A percentile compares a stretch with the other conserved stretches of the same genome.
Evolutionary conservation across 1,139 yeast species (phyloP).

Genomic region (Taiozyma sp.): DNA sequence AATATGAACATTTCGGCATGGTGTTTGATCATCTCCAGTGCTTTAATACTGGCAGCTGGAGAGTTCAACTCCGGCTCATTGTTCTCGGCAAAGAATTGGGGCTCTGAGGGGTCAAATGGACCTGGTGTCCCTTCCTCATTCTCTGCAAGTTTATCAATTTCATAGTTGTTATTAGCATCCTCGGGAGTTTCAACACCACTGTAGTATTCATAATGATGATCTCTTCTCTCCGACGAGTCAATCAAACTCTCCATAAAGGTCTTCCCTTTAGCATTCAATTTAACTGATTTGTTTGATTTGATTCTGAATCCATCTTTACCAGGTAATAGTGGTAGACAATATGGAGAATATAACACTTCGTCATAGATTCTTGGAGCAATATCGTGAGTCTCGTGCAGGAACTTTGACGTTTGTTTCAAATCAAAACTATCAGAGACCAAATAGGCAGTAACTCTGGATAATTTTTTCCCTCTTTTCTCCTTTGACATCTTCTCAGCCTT

Average conservation of each 20-base stretch:
- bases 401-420: slow-evolving; percentile 57
- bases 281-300: slow-evolving; percentile 71
- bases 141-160: slow-evolving; percentile 27
- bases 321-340: slow-evolving; percentile 80
- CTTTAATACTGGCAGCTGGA: slow-evolving; percentile 12
- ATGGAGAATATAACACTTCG: slow-evolving; percentile 88
- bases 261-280: slow-evolving; percentile 49
- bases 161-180: slow-evolving; percentile 52
- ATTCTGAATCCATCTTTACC: slow-evolving; percentile 85
- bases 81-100: slow-evolving; percentile 51
- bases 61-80: slow-evolving; percentile 15
- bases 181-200: slow-evolving; percentile 75
- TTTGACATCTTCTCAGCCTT: slow-evolving; percentile 69
- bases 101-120: slow-evolving; percentile 59
- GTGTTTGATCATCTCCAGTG: slow-evolving; percentile 51
- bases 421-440: slow-evolving; percentile 81
- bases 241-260: slow-evolving; percentile 70
- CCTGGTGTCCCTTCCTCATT: slow-evolving; percentile 28
- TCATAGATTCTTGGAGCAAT: slow-evolving; percentile 86
- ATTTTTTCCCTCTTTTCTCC: slow-evolving; percentile 61
- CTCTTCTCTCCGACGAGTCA: slow-evolving; percentile 77
- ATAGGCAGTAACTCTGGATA: slow-evolving; percentile 87
- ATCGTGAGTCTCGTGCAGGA: slow-evolving; percentile 64
- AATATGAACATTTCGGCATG: slow-evolving; percentile 92
- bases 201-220: slow-evolving; percentile 87